Conservation (phyloP, 2,329 filamentous ascomycete genomes). For the Hymenoscyphus occultus region DNA sequence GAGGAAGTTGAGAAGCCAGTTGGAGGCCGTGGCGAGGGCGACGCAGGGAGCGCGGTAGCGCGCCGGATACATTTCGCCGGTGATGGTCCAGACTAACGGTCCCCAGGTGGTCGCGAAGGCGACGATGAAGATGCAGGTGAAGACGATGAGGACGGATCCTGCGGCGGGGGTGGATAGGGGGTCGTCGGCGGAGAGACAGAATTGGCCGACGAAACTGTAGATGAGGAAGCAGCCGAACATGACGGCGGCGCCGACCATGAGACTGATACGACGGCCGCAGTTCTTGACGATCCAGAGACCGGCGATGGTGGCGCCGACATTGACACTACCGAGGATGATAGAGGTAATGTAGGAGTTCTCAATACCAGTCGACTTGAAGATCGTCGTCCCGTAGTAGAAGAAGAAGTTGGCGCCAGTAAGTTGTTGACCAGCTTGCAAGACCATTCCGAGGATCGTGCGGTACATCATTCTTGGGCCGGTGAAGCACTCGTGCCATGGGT, state of each 20-base stretch:
- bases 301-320: slow-evolving; percentile 62
- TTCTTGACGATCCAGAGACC: slow-evolving; percentile 65
- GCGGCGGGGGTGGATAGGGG: slow-evolving; percentile 46
- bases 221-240: slow-evolving; percentile 59
- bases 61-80: slow-evolving; percentile 64
- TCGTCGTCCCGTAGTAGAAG: slow-evolving; percentile 64
- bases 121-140: slow-evolving; percentile 63
- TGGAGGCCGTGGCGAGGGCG: slow-evolving; percentile 58
- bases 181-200: slow-evolving; percentile 41
- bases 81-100: slow-evolving; percentile 65
- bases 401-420: slow-evolving; percentile 68
- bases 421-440: slow-evolving; percentile 64
- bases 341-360: slow-evolving; percentile 64
- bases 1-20: slow-evolving; percentile 70
- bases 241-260: slow-evolving; percentile 62
- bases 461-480: slow-evolving; percentile 65
- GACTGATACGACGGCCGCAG: slow-evolving; percentile 59
- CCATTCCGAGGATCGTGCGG: slow-evolving; percentile 59
- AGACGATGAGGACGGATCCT: slow-evolving; percentile 62
- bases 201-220: slow-evolving; percentile 51
- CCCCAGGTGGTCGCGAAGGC: slow-evolving; percentile 70
- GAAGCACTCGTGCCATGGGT: slow-evolving; percentile 57
- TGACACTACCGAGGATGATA: slow-evolving; percentile 66
- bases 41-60: slow-evolving; percentile 59
- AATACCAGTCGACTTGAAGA: slow-evolving; percentile 65